Base-by-base conservation (phyloP, 805 yeast genomes). In the Saccharomyces eubayanus region DNA sequence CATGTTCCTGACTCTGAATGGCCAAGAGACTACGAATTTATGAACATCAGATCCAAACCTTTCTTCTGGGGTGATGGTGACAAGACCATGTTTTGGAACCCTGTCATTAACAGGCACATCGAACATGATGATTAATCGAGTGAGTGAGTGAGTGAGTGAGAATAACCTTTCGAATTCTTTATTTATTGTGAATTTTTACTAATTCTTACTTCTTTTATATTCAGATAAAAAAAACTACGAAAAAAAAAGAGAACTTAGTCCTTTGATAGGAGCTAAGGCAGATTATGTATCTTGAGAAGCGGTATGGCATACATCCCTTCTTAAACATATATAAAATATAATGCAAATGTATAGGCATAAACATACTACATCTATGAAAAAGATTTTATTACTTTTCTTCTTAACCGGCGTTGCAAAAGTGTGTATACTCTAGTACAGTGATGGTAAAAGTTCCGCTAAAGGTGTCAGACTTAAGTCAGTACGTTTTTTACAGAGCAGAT, bases 41-140 rank as follows among this genome's bases (percentile, higher is more conserved):
- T 86, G 80, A 94, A 94, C 81, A 73, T 90, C 65, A 89, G 98
- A 83, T 71, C 72, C 70, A 85, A 83, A 73, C 84, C 87, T 71
- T 92, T 82, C 82, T 92, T 90, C 85, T 94, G 98, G 98, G 99
- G 99, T 70, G 92, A 94, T 71, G 98, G 99, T 72, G 96, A 91
- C 80, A 84, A 88, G 82, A 89, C 98, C 59, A 77, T 86, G 70
- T 94, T 94, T 87, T 94, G 99, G 99, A 89, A 89, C 79, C 79
- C 88, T 51, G 87, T 82, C 66, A 81, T 87, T 70, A 92, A 92
- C 87, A 89, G 96, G 81, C 88, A 88, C 78, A 74, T 86, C 67
- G 77, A 72, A 62, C 66, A 66, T 46, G 69, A 67, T 53, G 61
- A 59, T 41, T 52, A 53, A 29, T 53, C 20, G 24, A 36, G 16